Conservation (phyloP, 1,284 basidiomycete species). For the Leccinum olivaceoglutinosum region DNA sequence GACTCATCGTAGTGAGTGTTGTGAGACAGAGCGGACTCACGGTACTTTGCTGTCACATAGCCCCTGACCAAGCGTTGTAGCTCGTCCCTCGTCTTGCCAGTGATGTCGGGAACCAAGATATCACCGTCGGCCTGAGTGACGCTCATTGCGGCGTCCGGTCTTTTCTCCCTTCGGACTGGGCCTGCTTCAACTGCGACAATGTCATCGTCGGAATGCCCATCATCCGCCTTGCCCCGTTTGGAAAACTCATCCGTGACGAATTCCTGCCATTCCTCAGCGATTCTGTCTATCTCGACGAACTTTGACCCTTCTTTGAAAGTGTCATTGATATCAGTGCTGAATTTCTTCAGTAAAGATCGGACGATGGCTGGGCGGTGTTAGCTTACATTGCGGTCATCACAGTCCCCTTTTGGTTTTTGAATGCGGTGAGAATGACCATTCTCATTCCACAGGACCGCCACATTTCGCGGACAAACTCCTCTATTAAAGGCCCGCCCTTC, state of each 20-base stretch:
- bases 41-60: neutral
- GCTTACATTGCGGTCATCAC: neutral
- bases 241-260: neutral
- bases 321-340: neutral
- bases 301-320: neutral
- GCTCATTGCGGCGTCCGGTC: neutral
- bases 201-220: too few relatives aligned
- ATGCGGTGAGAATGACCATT: neutral
- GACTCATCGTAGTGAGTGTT: too few relatives aligned
- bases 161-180: neutral
- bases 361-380: too few relatives aligned
- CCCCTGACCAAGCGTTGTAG: neutral
- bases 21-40: neutral
- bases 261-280: neutral
- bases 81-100: neutral
- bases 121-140: neutral
- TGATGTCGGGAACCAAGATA: neutral
- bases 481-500: neutral
- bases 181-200: too few relatives aligned
- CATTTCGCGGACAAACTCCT: neutral
- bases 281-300: neutral
- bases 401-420: neutral
- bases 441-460: neutral
- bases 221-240: too few relatives aligned
- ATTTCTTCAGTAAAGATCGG: too few relatives aligned